Conservation (phyloP, 805 yeast genomes). For the Yarrowia deformans region DNA sequence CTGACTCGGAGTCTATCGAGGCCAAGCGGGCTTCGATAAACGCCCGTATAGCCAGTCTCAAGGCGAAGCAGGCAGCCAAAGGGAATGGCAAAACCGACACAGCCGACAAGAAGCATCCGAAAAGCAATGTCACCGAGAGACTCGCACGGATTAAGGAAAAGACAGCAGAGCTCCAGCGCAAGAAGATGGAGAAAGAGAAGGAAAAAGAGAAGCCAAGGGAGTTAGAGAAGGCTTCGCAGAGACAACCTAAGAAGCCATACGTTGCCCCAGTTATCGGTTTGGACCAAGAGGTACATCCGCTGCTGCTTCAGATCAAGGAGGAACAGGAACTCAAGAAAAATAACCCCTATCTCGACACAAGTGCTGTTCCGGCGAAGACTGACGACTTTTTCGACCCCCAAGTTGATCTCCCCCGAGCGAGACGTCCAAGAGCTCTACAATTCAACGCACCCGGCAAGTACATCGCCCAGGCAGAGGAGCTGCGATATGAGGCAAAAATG, state of each 20-base stretch:
- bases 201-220: neutral
- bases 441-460: conserved; percentile 72
- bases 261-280: conserved; percentile 25
- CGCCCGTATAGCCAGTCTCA: conserved; percentile 3
- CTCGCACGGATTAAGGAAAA: conserved; percentile 27
- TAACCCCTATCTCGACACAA: conserved; percentile 18
- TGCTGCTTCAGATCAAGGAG: conserved; percentile 24
- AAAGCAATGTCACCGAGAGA: conserved; percentile 9
- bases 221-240: neutral
- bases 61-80: conserved; percentile 15
- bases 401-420: conserved; percentile 21
- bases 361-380: neutral
- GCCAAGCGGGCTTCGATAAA: conserved; percentile 21
- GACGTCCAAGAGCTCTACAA: conserved; percentile 50
- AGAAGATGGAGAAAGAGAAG: conserved; percentile 5
- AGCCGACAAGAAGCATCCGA: conserved; percentile 4
- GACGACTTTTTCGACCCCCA: conserved; percentile 31
- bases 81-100: conserved; percentile 4
- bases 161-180: conserved; percentile 16
- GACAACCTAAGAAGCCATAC: neutral
- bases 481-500: conserved; percentile 54
- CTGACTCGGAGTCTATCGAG: conserved; percentile 28
- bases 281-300: conserved; percentile 30
- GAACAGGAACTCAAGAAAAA: conserved; percentile 32
- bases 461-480: conserved; percentile 60